Conservation (phyloP, 495 filamentous ascomycete species). For the Entonaema liquescens region DNA sequence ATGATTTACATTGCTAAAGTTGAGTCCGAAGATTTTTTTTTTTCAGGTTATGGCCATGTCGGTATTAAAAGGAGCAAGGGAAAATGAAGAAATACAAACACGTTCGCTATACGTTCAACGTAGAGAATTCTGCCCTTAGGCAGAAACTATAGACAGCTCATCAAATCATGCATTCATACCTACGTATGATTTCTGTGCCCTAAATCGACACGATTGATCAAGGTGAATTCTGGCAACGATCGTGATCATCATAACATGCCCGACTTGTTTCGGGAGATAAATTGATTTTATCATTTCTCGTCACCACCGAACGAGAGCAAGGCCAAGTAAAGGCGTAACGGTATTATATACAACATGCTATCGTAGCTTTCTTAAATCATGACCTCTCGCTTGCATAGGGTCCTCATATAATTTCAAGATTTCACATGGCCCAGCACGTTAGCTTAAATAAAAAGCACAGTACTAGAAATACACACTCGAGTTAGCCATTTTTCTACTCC, state of each 20-base stretch:
- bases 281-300: background rate
- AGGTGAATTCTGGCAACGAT: background rate
- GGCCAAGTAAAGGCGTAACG: background rate
- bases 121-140: no score
- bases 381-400: background rate
- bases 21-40: background rate
- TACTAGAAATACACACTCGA: constrained; percentile 10
- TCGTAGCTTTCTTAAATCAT: background rate
- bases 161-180: no score
- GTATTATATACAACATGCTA: constrained; percentile 15
- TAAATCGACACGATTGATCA: background rate
- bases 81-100: background rate
- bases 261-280: background rate
- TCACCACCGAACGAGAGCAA: background rate
- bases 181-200: background rate
- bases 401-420: background rate
- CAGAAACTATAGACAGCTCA: no score
- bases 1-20: background rate
- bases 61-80: background rate
- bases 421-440: constrained; percentile 4
- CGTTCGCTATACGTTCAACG: no score
- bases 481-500: constrained; percentile 24
- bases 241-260: background rate
- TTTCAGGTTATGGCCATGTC: background rate
- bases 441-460: background rate